Evolutionary conservation across 805 yeast species (phyloP).

Genomic region (Candida sakaeoensis): DNA sequence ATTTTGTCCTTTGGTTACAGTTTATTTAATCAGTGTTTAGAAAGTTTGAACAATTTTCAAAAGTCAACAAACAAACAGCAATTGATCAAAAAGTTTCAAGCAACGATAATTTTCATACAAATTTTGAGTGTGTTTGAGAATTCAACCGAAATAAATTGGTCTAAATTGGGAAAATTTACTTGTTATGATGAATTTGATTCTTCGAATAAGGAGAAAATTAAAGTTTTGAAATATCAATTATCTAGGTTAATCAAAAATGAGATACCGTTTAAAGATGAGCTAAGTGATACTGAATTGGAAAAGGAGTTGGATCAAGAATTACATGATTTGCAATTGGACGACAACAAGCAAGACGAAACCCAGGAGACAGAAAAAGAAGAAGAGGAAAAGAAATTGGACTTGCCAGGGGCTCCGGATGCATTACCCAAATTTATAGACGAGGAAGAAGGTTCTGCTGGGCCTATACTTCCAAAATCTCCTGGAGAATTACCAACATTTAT

Average conservation of each 20-base stretch:
- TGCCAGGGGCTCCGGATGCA: constrained; percentile 12
- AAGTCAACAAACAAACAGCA: constrained; percentile 21
- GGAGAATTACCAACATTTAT: background rate
- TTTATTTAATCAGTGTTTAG: constrained; percentile 30
- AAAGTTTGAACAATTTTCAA: constrained; percentile 20
- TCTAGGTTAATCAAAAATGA: constrained; percentile 37
- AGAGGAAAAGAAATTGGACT: background rate
- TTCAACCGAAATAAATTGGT: constrained; percentile 28
- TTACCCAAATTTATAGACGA: constrained; percentile 2
- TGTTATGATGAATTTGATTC: constrained; percentile 21
- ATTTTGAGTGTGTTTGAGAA: constrained; percentile 24
- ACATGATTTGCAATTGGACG: constrained; percentile 13
- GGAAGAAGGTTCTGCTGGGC: background rate
- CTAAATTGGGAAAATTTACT: constrained; percentile 26
- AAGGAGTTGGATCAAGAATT: constrained; percentile 22
- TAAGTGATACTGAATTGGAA: constrained; percentile 26
- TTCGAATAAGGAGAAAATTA: constrained; percentile 30
- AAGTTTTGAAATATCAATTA: constrained; percentile 35
- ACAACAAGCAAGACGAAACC: too few species aligned
- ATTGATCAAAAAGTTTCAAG: constrained; percentile 31
- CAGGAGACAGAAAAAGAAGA: constrained; percentile 2
- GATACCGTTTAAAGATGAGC: constrained; percentile 20
- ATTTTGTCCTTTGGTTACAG: constrained; percentile 33
- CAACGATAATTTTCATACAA: constrained; percentile 32
- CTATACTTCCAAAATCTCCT: constrained; percentile 5